A percentile compares a stretch with the other conserved stretches of the same genome.
phyloP scores from a whole-genome alignment of 2,329 filamentous ascomycete genomes.

The Aspergillus sp. region DNA sequence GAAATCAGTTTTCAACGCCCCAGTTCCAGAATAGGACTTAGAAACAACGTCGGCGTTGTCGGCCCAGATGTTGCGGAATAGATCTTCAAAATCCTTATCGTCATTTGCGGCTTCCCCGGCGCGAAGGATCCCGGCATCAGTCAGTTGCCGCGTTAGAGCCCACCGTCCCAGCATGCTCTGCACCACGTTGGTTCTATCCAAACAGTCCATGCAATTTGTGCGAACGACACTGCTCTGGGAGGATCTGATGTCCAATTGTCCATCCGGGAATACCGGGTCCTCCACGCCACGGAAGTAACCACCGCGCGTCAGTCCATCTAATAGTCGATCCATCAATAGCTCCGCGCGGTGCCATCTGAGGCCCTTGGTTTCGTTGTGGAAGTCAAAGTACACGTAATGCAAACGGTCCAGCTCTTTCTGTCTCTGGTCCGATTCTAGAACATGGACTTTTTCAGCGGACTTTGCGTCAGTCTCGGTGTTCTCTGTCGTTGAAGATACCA shows the following conservation, averaged over 20 bases:
- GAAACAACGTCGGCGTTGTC: constrained; percentile 97
- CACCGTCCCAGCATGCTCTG: constrained; percentile 94
- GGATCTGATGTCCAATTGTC: constrained; percentile 74
- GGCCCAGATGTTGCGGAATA: constrained; percentile 98
- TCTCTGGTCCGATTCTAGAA: constrained; percentile 64
- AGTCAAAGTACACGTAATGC: constrained; percentile 98
- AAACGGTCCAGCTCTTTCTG: constrained; percentile 73
- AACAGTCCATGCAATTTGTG: constrained; percentile 99
- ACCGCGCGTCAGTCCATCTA: constrained; percentile 72
- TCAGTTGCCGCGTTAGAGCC: constrained; percentile 84
- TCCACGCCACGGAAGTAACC: constrained; percentile 93
- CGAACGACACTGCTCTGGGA: constrained; percentile 87
- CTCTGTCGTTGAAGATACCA: constrained; percentile 70
- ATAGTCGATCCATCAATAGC: constrained; percentile 78
- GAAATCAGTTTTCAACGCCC: constrained; percentile 96
- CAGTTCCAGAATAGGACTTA: constrained; percentile 89
- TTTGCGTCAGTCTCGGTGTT: constrained; percentile 62
- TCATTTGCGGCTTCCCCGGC: constrained; percentile 76
- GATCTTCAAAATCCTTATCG: constrained; percentile 76
- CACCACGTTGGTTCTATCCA: constrained; percentile 96
- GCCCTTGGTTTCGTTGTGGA: constrained; percentile 95
- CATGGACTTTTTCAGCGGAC: constrained; percentile 77
- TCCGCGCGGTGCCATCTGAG: constrained; percentile 90
- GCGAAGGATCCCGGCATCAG: constrained; percentile 75
- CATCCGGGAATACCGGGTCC: constrained; percentile 69